Evolutionary conservation across 2,329 filamentous ascomycete genomes (phyloP), one percentile per base, ranked within the genome.

Genomic region (Alternaria conjuncta): DNA sequence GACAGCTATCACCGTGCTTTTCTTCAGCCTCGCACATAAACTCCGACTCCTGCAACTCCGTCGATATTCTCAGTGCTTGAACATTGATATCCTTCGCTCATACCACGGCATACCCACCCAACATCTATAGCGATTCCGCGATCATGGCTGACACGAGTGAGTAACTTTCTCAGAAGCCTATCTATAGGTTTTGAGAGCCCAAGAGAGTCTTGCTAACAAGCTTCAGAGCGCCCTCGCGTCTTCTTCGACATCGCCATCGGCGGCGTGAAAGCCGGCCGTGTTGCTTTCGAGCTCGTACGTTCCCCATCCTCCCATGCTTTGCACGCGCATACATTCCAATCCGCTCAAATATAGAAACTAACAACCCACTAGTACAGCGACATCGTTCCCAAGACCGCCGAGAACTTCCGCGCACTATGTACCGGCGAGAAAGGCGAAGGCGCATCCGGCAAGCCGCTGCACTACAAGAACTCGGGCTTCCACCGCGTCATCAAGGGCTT

Each of bases 401-500:
- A 97, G 75, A 98, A 98, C 87, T 98, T 98, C 86, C 93, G 94
- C 76, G 89, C 90, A 58, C 89, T 97, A 66, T 97, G 94, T 85
- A 97, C 95, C 0, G 95, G 95, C 71, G 95, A 98, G 85, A 97
- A 97, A 84, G 95, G 95, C 65, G 73, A 87, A 23, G 92, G 93
- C 71, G 92, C 92, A 79, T 82, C 88, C 28, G 94, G 94, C 79
- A 94, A 94, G 83, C 91, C 91, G 49, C 87, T 99, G 57, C 92
- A 93, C 85, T 99, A 93, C 88, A 97, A 97, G 86, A 87, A 93
- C 72, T 96, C 92, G 65, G 85, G 84, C 73, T 98, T 99, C 86
- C 95, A 99, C 85, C 92, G 95, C 55, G 92, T 99, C 69, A 99
- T 99, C 85, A 97, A 97, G 86, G 88, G 92, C 75, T 99, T 99